Conservation (phyloP, 495 filamentous ascomycete genomes). For the Aspergillus avenaceus region DNA sequence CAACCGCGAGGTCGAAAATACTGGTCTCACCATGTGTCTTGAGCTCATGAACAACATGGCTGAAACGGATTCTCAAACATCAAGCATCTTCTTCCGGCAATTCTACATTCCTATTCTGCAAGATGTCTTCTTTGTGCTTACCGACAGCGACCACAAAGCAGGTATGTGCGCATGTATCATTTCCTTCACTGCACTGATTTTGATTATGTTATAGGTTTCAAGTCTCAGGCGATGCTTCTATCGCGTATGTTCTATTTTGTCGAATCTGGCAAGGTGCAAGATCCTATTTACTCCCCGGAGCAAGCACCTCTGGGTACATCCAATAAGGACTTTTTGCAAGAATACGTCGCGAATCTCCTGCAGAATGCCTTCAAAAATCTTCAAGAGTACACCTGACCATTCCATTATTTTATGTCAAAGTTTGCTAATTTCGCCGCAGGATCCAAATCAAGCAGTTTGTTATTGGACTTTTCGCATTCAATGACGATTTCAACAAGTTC, state of each 20-base stretch:
- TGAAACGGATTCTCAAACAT: conserved; percentile 79
- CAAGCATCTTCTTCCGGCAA: conserved; percentile 92
- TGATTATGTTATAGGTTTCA: conserved; percentile 62
- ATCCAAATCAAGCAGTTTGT: conserved; percentile 86
- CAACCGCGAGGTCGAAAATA: conserved; percentile 95
- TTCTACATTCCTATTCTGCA: conserved; percentile 94
- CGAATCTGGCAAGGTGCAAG: conserved; percentile 77
- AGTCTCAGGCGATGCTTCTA: conserved; percentile 88
- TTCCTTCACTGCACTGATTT: conserved; percentile 3
- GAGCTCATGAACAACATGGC: conserved; percentile 97
- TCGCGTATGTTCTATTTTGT: conserved; percentile 96
- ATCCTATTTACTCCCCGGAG: conserved; percentile 78
- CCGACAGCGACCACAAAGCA: conserved; percentile 96
- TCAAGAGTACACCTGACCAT: conserved; percentile 72
- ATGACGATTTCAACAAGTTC: conserved; percentile 80
- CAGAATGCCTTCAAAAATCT: conserved; percentile 91
- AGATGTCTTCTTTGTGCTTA: conserved; percentile 97
- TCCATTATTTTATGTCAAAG: background rate
- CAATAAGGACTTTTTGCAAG: conserved; percentile 85
- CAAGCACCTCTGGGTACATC: conserved; percentile 78
- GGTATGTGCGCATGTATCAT: conserved; percentile 39
- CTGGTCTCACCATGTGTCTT: conserved; percentile 97
- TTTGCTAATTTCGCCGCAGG: conserved; percentile 50
- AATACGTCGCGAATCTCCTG: conserved; percentile 81
- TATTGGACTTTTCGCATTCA: conserved; percentile 75